These are phyloP conservation scores for Ajuga chamaepitys DNA, from an alignment of 257 asterid species.

Conservation along the genomic window DNA sequence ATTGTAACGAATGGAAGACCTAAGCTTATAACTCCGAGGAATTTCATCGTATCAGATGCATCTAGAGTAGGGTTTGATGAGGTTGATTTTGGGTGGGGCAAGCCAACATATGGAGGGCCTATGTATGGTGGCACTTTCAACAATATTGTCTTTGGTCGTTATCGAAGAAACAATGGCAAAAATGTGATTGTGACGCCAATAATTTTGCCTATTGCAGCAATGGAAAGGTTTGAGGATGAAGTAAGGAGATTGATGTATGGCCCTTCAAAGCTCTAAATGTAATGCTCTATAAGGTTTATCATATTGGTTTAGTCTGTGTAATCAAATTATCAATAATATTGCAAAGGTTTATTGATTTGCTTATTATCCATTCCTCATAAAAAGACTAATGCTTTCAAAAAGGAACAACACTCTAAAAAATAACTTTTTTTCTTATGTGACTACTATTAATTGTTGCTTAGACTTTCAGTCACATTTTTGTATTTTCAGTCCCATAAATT, in stretches of 20 bases:
- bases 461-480: too few species aligned
- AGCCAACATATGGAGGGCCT: not conserved
- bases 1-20: not conserved
- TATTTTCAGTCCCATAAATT: too few species aligned
- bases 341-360: too few species aligned
- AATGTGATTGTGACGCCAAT: constrained; percentile 1
- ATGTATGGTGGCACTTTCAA: constrained; percentile 2
- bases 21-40: not conserved
- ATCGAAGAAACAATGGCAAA: not conserved
- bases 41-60: not conserved
- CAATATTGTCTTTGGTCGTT: not conserved
- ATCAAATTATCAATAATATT: too few species aligned
- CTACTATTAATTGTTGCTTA: too few species aligned
- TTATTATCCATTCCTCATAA: too few species aligned
- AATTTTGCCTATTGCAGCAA: not conserved
- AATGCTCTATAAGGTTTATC: too few species aligned
- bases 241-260: not conserved
- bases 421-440: too few species aligned
- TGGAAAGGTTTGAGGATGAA: constrained; percentile 14
- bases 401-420: too few species aligned
- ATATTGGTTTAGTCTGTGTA: too few species aligned
- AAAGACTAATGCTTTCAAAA: too few species aligned
- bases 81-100: not conserved
- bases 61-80: not conserved
- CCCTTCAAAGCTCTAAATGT: not conserved